A percentile compares a stretch with the other conserved stretches of the same genome.
Evolutionary conservation across 1,284 basidiomycete genomes (phyloP).

Genomic region (Leccinum pachyderme): DNA sequence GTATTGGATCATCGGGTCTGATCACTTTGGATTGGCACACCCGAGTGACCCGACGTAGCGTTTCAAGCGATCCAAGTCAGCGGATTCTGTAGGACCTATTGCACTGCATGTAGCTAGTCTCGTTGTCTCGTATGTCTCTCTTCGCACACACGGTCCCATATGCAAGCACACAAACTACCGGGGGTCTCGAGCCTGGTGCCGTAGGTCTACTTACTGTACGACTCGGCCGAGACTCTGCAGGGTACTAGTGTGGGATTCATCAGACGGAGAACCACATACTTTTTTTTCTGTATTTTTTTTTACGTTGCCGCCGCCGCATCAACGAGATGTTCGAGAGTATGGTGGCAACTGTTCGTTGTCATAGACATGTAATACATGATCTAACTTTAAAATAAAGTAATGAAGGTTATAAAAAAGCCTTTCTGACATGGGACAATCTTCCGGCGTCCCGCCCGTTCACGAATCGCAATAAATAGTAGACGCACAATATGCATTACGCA

Average conservation of each 20-base stretch:
- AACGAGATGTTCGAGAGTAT: slow-evolving; percentile 6
- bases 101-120: too few species aligned
- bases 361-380: neutral
- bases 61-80: too few species aligned
- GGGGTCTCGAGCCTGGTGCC: neutral
- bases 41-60: too few species aligned
- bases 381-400: neutral
- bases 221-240: neutral
- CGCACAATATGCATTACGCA: neutral
- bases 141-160: too few species aligned
- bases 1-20: too few species aligned
- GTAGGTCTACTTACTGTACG: neutral
- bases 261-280: neutral
- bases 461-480: neutral
- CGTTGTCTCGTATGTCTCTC: too few species aligned
- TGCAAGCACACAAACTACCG: too few species aligned
- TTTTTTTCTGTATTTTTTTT: neutral
- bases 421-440: slow-evolving; percentile 10
- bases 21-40: too few species aligned
- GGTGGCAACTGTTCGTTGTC: slow-evolving; percentile 7
- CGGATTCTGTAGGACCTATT: too few species aligned
- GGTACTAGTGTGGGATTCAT: neutral
- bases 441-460: neutral
- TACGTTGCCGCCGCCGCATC: neutral
- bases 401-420: neutral